Base-by-base conservation (phyloP, 2,329 filamentous ascomycete genomes). In the Metarhizium robertsii region DNA sequence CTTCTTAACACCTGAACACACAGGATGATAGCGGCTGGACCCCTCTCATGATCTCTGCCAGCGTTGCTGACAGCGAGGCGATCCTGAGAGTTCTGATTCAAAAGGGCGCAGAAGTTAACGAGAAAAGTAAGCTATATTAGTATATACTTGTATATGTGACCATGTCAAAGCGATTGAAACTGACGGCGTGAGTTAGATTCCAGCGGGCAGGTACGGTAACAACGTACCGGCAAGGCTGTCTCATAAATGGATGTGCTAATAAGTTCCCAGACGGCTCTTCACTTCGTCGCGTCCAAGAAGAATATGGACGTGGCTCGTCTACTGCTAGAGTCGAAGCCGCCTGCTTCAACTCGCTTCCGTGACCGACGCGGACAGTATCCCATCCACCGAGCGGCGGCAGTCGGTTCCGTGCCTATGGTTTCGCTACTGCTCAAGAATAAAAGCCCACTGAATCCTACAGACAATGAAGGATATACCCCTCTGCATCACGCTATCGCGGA, bases 341-440 rank as follows among this genome's bases (percentile, higher is more conserved):
- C 80, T 1, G 92, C 90, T 13, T 90, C 86, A 4, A 83, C 91
- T 1, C 79, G 92, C 30, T 79, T 92, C 2, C 89, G 89, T 60
- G 94, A 99, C 68, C 88, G 83, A 65, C 82, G 91, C 34, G 89
- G 90, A n/a, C 92, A 96, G 67, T 84, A 96, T 56, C 81, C 95
- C 6, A 79, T 99, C 30, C 95, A 99, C 71, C 84, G 94, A 18
- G 94, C 94, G 3, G 92, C 94, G 0, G 92, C 94, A 2, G 83
- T 91, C 3, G 95, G 95, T 6, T 92, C 87, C 4, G 81, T 87
- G n/a, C 91, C 92, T 5, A 90, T 99, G 74, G 78, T 95, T 50
- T 87, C 85, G 63, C 73, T 95, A 42, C 74, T 99, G 14, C 74
- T 96, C 16, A 83, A 88, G 64, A 81, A 88, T 62, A 79, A 77